A percentile compares a stretch with the other conserved stretches of the same genome.
These are phyloP conservation scores for Bacterosira constricta DNA, from an alignment of 108 stramenopile genomes.

Conservation along the genomic window DNA sequence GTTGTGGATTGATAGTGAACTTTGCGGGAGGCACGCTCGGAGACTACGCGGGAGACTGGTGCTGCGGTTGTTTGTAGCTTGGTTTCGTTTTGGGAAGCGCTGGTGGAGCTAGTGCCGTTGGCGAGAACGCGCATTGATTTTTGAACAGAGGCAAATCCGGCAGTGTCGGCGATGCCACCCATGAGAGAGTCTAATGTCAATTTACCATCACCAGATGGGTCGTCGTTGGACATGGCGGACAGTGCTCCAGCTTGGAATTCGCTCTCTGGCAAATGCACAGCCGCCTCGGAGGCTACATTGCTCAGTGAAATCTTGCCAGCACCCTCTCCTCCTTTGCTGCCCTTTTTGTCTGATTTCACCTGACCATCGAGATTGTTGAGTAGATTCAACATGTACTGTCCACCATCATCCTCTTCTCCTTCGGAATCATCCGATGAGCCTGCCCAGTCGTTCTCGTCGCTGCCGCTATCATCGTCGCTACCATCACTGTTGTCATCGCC, in stretches of 20 bases:
- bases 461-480: conserved; percentile 44
- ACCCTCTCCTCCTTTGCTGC: conserved; percentile 14
- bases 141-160: conserved; percentile 82
- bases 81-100: too few relatives aligned
- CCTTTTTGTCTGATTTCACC: background rate
- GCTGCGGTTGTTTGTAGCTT: conserved; percentile 69
- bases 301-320: conserved; percentile 44
- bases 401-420: conserved; percentile 83
- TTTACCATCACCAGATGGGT: conserved; percentile 15
- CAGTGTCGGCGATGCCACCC: conserved; percentile 80
- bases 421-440: conserved; percentile 36
- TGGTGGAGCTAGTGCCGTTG: background rate
- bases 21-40: conserved; percentile 86
- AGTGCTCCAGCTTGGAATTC: conserved; percentile 33
- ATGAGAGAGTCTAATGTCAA: conserved; percentile 88
- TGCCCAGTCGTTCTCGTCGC: conserved; percentile 73
- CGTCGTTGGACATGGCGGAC: conserved; percentile 30
- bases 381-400: conserved; percentile 83
- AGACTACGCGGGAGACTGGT: conserved; percentile 71
- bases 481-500: conserved; percentile 39
- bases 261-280: conserved; percentile 50
- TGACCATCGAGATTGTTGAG: conserved; percentile 69
- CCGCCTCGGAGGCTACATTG: conserved; percentile 43
- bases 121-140: conserved; percentile 65
- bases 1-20: conserved; percentile 80